These are phyloP conservation scores for Paracamarosporium sp. DNA, from an alignment of 2,329 filamentous ascomycete species.

Conservation along the genomic window DNA sequence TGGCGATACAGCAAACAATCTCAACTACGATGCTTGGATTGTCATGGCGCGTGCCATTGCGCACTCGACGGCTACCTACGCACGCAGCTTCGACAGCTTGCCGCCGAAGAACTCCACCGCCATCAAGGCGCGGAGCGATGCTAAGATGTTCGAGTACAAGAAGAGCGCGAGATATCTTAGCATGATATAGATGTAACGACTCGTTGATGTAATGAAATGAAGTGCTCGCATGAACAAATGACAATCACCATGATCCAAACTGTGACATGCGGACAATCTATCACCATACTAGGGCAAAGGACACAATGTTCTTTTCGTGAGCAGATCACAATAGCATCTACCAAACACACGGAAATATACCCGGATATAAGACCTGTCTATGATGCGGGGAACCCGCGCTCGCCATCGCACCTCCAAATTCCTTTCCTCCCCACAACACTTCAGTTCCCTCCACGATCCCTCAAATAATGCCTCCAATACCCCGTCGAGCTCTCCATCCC, in stretches of 20 bases:
- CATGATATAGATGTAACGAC: conserved; percentile 6
- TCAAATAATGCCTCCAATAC: neutral
- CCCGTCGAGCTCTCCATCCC: neutral
- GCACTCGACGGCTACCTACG: conserved; percentile 45
- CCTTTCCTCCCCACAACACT: neutral
- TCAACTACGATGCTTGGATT: conserved; percentile 61
- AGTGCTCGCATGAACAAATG: neutral
- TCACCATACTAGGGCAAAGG: no score
- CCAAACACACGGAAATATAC: neutral
- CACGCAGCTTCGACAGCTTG: conserved; percentile 39
- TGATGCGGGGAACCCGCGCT: conserved; percentile 3
- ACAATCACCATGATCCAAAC: neutral
- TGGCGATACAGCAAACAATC: conserved; percentile 61
- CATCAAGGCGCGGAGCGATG: conserved; percentile 3
- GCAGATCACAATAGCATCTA: neutral
- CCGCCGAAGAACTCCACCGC: conserved; percentile 34
- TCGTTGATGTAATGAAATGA: neutral
- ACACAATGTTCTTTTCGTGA: neutral
- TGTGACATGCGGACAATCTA: no score
- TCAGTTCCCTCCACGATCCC: neutral
- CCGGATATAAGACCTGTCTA: neutral
- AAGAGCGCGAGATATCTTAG: conserved; percentile 11
- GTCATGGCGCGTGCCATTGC: conserved; percentile 68
- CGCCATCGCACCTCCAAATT: neutral
- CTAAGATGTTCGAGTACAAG: conserved; percentile 12